Conservation (phyloP, 768 basidiomycete genomes). For the Lyophyllum decastes region DNA sequence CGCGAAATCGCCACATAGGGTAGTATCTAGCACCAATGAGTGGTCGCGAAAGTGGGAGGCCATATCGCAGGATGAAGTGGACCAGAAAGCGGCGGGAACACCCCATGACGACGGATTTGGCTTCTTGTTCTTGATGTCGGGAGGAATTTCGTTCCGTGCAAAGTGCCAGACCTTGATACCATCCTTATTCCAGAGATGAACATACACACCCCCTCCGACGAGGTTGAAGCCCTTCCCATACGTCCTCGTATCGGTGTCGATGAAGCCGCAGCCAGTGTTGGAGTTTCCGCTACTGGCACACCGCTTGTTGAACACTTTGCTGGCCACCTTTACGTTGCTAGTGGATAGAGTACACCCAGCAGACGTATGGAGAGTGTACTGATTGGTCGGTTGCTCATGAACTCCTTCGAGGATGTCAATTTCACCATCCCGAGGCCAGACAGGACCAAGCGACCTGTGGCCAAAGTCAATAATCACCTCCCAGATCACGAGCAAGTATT, state of each 20-base stretch:
- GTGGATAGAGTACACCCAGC: slow-evolving; percentile 38
- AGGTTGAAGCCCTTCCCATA: slow-evolving; percentile 50
- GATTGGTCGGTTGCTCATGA: slow-evolving; percentile 56
- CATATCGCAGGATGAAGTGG: slow-evolving; percentile 50
- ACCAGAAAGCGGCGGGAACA: slow-evolving; percentile 52
- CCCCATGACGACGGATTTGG: slow-evolving; percentile 56
- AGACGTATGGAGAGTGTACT: slow-evolving; percentile 66
- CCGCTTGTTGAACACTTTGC: slow-evolving; percentile 26
- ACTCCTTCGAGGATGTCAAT: slow-evolving; percentile 80
- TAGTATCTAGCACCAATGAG: slow-evolving; percentile 46
- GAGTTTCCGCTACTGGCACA: slow-evolving; percentile 41
- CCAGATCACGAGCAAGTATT: neutral
- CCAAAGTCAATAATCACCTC: neutral
- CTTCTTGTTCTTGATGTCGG: slow-evolving; percentile 43
- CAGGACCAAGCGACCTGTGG: slow-evolving; percentile 43
- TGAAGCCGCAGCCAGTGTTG: slow-evolving; percentile 54
- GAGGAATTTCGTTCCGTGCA: slow-evolving; percentile 49
- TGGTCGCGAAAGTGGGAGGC: slow-evolving; percentile 53
- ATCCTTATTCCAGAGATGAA: slow-evolving; percentile 50
- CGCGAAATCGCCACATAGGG: slow-evolving; percentile 50
- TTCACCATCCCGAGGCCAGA: slow-evolving; percentile 59
- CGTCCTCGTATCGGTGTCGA: slow-evolving; percentile 36
- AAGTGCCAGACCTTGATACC: slow-evolving; percentile 64
- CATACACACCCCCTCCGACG: slow-evolving; percentile 53
- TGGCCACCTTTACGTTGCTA: slow-evolving; percentile 23